A percentile compares a stretch with the other conserved stretches of the same genome.
Conservation (phyloP, 148 eudicot genomes). For the Amaranthus hypochondriacus region DNA sequence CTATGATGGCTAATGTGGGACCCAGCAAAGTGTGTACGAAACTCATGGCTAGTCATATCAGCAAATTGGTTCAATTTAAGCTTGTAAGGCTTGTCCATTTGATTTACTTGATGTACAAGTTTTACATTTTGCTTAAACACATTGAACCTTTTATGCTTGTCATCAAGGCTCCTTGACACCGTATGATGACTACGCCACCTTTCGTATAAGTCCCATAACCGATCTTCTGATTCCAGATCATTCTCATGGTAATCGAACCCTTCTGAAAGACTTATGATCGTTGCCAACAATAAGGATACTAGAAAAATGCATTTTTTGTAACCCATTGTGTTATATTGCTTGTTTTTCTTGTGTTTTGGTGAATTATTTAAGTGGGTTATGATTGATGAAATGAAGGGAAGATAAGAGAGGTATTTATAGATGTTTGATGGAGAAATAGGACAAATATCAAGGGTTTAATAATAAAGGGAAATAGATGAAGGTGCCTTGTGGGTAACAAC, state of each 20-base stretch:
- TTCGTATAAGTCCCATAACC: slow-evolving; percentile 78
- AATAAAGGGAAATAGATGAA: slow-evolving; percentile 21
- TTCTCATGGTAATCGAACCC: slow-evolving; percentile 61
- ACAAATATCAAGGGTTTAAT: not conserved
- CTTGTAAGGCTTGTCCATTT: slow-evolving; percentile 82
- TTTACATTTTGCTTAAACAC: slow-evolving; percentile 80
- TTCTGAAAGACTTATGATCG: slow-evolving; percentile 38
- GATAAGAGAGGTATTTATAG: slow-evolving; percentile 28
- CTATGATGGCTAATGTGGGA: slow-evolving; percentile 64
- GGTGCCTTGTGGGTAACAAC: slow-evolving; percentile 50
- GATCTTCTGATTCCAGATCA: slow-evolving; percentile 79
- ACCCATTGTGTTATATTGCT: slow-evolving; percentile 27
- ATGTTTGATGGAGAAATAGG: slow-evolving; percentile 23
- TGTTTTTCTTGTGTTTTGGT: not conserved
- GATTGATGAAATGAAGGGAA: slow-evolving; percentile 19
- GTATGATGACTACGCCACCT: slow-evolving; percentile 97
- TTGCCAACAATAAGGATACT: slow-evolving; percentile 40
- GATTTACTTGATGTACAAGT: slow-evolving; percentile 55
- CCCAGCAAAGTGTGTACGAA: slow-evolving; percentile 48
- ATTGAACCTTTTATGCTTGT: slow-evolving; percentile 70
- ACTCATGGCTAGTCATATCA: slow-evolving; percentile 85
- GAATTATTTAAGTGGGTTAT: not conserved
- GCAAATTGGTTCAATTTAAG: slow-evolving; percentile 80
- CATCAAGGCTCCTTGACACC: slow-evolving; percentile 60
- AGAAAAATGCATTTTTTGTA: slow-evolving; percentile 39